A percentile compares a stretch with the other conserved stretches of the same genome.
These are phyloP conservation scores for Beauveria bassiana DNA, from an alignment of 2,329 filamentous ascomycete genomes.

Conservation along the genomic window DNA sequence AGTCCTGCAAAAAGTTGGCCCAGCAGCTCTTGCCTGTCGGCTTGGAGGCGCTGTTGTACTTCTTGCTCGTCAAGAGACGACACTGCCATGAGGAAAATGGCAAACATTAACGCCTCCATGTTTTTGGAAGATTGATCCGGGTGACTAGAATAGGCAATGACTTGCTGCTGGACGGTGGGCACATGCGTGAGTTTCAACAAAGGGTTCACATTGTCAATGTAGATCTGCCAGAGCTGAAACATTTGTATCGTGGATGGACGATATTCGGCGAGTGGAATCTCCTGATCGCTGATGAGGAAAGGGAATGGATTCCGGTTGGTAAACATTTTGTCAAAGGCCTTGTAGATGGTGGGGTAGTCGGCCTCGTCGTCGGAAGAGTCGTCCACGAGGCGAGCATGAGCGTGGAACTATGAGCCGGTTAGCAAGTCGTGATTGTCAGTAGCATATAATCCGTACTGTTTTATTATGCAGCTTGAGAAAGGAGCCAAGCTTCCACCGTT, in stretches of 20 bases:
- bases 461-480: constrained; percentile 21
- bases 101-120: constrained; percentile 62
- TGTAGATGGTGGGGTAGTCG: constrained; percentile 46
- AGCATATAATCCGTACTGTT: not conserved
- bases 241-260: constrained; percentile 52
- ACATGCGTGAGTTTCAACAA: constrained; percentile 61
- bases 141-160: constrained; percentile 54
- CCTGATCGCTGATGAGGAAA: constrained; percentile 43
- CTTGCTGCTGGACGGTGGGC: constrained; percentile 54
- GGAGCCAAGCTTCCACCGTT: constrained; percentile 13
- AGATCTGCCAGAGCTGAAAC: constrained; percentile 61
- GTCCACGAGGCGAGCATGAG: constrained; percentile 38
- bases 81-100: constrained; percentile 52
- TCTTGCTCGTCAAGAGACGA: constrained; percentile 50
- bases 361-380: constrained; percentile 51
- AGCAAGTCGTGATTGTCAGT: not conserved
- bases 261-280: constrained; percentile 34
- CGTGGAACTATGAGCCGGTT: constrained; percentile 34
- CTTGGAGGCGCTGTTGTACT: constrained; percentile 45
- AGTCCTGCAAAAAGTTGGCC: constrained; percentile 48
- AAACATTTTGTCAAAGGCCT: constrained; percentile 54
- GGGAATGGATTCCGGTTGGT: constrained; percentile 48
- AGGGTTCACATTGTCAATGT: constrained; percentile 62
- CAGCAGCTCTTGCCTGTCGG: constrained; percentile 43
- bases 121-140: constrained; percentile 45